phyloP scores from a whole-genome alignment of 2,329 filamentous ascomycete species.

The Microcera coccophila region DNA sequence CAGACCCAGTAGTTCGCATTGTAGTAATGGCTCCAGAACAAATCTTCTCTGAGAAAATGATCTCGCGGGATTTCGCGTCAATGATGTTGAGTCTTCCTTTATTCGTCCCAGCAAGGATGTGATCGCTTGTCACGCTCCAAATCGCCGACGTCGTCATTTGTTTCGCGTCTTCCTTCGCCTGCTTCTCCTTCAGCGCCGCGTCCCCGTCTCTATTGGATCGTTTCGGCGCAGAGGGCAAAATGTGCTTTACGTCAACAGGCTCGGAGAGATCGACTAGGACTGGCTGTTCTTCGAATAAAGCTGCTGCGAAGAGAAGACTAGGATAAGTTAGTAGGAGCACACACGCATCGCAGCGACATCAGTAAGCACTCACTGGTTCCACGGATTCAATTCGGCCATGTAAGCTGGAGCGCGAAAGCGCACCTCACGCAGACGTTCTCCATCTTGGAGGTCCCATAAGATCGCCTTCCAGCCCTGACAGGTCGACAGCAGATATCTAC shows the following conservation, averaged over 20 bases:
- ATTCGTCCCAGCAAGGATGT: conserved; percentile 88
- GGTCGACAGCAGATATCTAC: conserved; percentile 84
- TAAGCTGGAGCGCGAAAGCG: conserved; percentile 92
- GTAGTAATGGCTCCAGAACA: conserved; percentile 86
- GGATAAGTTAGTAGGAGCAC: conserved; percentile 18
- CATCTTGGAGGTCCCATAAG: conserved; percentile 79
- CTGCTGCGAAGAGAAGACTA: conserved; percentile 81
- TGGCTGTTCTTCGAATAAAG: conserved; percentile 89
- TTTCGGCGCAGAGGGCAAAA: conserved; percentile 77
- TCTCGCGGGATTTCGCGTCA: conserved; percentile 71
- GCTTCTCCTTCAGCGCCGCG: conserved; percentile 70
- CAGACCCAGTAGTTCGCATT: conserved; percentile 74
- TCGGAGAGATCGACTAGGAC: conserved; percentile 78
- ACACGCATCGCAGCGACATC: not conserved
- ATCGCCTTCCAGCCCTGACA: conserved; percentile 97
- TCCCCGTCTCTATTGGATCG: conserved; percentile 68
- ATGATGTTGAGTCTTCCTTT: conserved; percentile 97
- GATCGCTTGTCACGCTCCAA: conserved; percentile 79
- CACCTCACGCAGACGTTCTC: conserved; percentile 72
- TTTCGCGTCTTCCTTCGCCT: conserved; percentile 86
- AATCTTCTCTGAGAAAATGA: conserved; percentile 85
- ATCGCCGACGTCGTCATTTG: conserved; percentile 91
- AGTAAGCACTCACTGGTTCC: conserved; percentile 62
- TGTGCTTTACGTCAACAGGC: conserved; percentile 66
- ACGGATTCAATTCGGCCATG: conserved; percentile 90